Percentiles rank a stretch among this genome's conserved stretches.
These are phyloP conservation scores for Hemileccinum rubropunctum DNA, from an alignment of 768 basidiomycete species.

Conservation along the genomic window DNA sequence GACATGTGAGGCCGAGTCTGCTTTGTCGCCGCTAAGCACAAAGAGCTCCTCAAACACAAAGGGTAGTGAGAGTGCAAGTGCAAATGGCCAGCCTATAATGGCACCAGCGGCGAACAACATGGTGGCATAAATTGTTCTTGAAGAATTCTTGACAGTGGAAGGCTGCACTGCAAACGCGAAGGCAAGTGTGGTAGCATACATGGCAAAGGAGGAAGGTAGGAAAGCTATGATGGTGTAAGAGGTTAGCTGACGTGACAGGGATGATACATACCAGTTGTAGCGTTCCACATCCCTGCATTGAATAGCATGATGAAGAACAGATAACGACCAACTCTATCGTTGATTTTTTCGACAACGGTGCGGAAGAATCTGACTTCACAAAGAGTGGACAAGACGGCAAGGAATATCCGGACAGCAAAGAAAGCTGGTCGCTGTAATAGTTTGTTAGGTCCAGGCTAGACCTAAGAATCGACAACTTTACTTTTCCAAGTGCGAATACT, in stretches of 20 bases:
- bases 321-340: constrained; percentile 91
- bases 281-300: constrained; percentile 95
- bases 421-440: constrained; percentile 72
- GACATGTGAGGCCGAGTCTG: constrained; percentile 40
- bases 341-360: constrained; percentile 75
- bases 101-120: constrained; percentile 75
- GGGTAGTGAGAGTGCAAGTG: constrained; percentile 82
- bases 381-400: constrained; percentile 69
- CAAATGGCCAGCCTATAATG: constrained; percentile 96
- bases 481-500: constrained; percentile 69
- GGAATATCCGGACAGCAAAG: constrained; percentile 80
- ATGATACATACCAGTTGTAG: constrained; percentile 61
- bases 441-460: constrained; percentile 12
- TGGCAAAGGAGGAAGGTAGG: constrained; percentile 92
- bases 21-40: constrained; percentile 65
- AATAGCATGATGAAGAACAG: constrained; percentile 81
- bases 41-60: constrained; percentile 91
- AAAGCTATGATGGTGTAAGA: constrained; percentile 56
- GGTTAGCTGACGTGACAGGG: not conserved
- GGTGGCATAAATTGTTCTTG: constrained; percentile 63
- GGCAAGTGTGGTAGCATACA: constrained; percentile 84
- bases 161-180: constrained; percentile 66
- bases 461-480: constrained; percentile 29
- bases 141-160: constrained; percentile 48
- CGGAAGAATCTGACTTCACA: constrained; percentile 85